A percentile compares a stretch with the other conserved stretches of the same genome.
phyloP scores from a whole-genome alignment of 2,329 filamentous ascomycete genomes.

The Stachybotrys chlorohalonatus region DNA sequence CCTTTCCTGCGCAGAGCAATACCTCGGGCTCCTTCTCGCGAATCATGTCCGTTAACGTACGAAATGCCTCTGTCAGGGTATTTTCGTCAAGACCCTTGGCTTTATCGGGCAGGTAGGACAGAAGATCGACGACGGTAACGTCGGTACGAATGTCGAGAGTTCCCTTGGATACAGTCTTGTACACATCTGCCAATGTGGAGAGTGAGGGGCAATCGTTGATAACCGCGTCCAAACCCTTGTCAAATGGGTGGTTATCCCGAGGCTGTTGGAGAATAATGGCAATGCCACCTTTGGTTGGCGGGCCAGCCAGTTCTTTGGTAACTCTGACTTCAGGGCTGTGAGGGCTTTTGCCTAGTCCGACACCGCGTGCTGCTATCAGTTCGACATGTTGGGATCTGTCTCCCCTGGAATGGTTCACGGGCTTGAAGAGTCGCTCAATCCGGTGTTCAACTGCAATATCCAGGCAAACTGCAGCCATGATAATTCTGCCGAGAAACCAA shows the following conservation, averaged over 20 bases:
- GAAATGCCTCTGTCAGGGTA: neutral
- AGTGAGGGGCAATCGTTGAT: conserved; percentile 8
- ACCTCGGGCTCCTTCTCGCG: conserved; percentile 6
- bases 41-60: neutral
- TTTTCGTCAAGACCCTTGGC: neutral
- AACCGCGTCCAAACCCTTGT: conserved; percentile 7
- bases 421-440: conserved; percentile 3
- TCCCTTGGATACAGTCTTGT: conserved; percentile 2
- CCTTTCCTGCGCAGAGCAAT: conserved; percentile 6
- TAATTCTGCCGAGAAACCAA: too few relatives aligned
- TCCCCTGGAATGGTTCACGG: neutral
- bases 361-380: conserved; percentile 3
- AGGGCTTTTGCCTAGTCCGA: neutral
- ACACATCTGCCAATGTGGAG: conserved; percentile 3
- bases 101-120: conserved; percentile 2
- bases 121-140: conserved; percentile 6
- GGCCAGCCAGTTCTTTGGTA: conserved; percentile 6
- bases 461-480: neutral
- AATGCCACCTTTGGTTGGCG: conserved; percentile 8
- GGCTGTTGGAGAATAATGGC: conserved; percentile 9
- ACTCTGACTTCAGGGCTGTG: conserved; percentile 4
- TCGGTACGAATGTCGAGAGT: conserved; percentile 4
- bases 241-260: conserved; percentile 7
- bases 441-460: conserved; percentile 7
- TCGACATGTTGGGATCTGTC: conserved; percentile 1